A percentile compares a stretch with the other conserved stretches of the same genome.
Evolutionary conservation across 495 filamentous ascomycete genomes (phyloP).

Genomic region (Astrocystis sublimbata): DNA sequence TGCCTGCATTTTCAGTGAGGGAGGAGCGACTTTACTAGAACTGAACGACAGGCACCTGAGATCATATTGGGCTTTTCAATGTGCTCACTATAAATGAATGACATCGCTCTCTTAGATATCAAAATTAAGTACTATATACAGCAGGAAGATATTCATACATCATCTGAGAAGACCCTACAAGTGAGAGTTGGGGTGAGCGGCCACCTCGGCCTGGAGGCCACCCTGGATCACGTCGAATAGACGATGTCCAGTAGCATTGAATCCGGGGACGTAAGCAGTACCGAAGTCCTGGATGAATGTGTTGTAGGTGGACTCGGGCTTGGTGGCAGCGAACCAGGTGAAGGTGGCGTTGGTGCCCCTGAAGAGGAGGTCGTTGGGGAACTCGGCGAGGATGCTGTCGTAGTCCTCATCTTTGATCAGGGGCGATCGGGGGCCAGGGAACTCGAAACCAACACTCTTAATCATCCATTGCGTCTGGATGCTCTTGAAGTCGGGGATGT

Average conservation of each 20-base stretch:
- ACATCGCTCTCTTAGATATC: too few relatives aligned
- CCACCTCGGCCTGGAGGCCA: neutral
- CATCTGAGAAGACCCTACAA: neutral
- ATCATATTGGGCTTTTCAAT: too few relatives aligned
- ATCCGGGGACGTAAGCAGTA: conserved; percentile 13
- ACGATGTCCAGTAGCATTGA: conserved; percentile 14
- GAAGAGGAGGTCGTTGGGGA: conserved; percentile 38
- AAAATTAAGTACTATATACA: too few relatives aligned
- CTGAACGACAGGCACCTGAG: too few relatives aligned
- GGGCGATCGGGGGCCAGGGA: conserved; percentile 38
- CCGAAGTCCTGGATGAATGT: conserved; percentile 19
- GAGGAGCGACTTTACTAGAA: too few relatives aligned
- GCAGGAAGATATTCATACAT: too few relatives aligned
- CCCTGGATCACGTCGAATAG: conserved; percentile 16
- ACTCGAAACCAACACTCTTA: conserved; percentile 50
- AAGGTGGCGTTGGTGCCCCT: conserved; percentile 25
- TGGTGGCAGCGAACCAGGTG: conserved; percentile 29
- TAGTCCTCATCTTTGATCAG: conserved; percentile 30
- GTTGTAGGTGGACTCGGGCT: conserved; percentile 22
- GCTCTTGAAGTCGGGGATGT: conserved; percentile 42
- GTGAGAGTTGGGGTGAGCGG: neutral
- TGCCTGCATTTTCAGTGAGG: too few relatives aligned
- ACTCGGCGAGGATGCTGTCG: conserved; percentile 40
- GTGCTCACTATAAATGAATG: too few relatives aligned
- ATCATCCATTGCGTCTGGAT: conserved; percentile 42